Base-by-base conservation (phyloP, 139 green algal genomes). In the Micromonas commoda region DNA sequence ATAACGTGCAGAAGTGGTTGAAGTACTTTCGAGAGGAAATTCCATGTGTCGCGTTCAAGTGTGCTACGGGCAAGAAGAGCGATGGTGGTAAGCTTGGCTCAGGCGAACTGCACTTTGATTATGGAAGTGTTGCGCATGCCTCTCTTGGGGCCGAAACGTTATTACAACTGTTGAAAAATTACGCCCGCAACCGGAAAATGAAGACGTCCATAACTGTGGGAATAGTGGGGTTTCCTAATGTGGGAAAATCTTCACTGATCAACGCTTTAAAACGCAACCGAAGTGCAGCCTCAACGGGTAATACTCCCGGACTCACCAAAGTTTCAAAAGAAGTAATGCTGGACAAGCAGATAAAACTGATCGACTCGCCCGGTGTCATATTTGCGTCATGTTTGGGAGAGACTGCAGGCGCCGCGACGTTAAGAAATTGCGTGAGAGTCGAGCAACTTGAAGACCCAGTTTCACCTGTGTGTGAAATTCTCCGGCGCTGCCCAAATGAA, bases 111-210 rank as follows among this genome's bases (percentile, higher is more conserved):
- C 33, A 66, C 39, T 57, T 29, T 3, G 45, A 76, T 33, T 38
- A 34, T 29, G 45, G 20, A 19, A 13, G 24, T 31, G 26, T 39
- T 1, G 54, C 61, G 26, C 32, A 38, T 31, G 74, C 65, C 5
- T 24, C 39, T 45, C 73, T 96, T 33, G 92, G 94, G 0, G 93
- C 92, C 0, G 93, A 98, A 76, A 95, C 90, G 19, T 89, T 99
- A 80, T 83, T 99, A 75, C 92, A 98, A 82, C 89, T 99, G 83
- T 86, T 99, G 5, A 99, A 99, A 80, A 99, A 98, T 82, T 99
- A 99, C 77, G 88, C 92, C 0, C 86, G 93, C 57, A 91, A 88
- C 31, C 60, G 80, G n/a, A 81, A 84, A 60, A 82, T 96, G 33
- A 99, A 98, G 85, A 95, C 90, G 28, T 80, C 90, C 29, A 96